Evolutionary conservation across 2,329 filamentous ascomycete species (phyloP), one percentile per base, ranked within the genome.

Genomic region (Pseudonectria buxi): DNA sequence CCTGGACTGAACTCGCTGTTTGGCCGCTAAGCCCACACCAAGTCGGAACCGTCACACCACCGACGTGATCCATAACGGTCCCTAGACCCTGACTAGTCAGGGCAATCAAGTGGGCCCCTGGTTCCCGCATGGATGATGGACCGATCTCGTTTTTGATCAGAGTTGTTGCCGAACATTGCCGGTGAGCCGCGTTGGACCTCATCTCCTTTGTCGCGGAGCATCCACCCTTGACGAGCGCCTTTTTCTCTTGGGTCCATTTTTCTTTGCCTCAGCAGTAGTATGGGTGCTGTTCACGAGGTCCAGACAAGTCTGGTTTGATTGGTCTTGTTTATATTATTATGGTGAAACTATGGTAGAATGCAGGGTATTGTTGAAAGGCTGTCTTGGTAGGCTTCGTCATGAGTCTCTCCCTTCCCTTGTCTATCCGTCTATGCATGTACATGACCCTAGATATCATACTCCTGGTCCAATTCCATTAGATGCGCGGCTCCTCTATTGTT

Each of bases 121-220:
- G n/a, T 18, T 31, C 7, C 11, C 14, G 28, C 7, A 15, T 15
- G 28, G 28, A 28, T 30, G 14, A 32, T 24, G 30, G 30, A 26
- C 26, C 30, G 43, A 47, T 46, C 48, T 44, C 30, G 28, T 40
- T 47, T 36, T 22, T 6, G 18, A 22, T 22, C 18, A 22, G 18
- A 22, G 36, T 30, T 31, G 45, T 52, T 49, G 33, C 49, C 47
- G 47, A 52, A 36, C 33, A 36, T 40, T 41, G 36, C 44, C 47
- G 49, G 39, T 36, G 27, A 15, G 37, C 36, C 33, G 37, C 18
- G 18, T 22, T 9, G 18, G 9, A 22, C 18, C 18, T 9, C 9
- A 22, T 9, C 18, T 22, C 18, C 18, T 22, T 22, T n/a, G n/a
- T n/a, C n/a, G n/a, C n/a, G n/a, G n/a, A n/a, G n/a, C n/a, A n/a